Base-by-base conservation (phyloP, 495 filamentous ascomycete genomes). In the Aspergillus ostianus region DNA sequence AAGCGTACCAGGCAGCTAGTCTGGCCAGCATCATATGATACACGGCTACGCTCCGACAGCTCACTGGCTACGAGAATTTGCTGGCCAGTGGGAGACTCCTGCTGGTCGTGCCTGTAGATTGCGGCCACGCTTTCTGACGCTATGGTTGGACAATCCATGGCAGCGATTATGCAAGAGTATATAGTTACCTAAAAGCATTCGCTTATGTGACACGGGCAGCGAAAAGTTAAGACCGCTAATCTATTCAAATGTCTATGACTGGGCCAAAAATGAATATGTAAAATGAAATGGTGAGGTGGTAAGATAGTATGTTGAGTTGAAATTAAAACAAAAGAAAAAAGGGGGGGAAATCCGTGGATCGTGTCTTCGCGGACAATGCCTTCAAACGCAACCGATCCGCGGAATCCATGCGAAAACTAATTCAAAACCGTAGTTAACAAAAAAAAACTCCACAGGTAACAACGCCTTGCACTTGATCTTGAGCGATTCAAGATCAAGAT, bases 161-260 rank as follows among this genome's bases (percentile, higher is more conserved):
- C 47, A 19, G 10, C 19, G n/a, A 26, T 4, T 21, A 7, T 49
- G 19, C 18, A 49, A 7, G 2, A 53, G 60, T 62, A 58, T 63
- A 59, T 63, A 59, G 56, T 4, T 26, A 63, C 62, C 58, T 59
- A 63, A 51, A 48, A 53, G 51, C 53, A 32, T 54, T 59, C 55
- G 63, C 58, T 54, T 64, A 63, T 65, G 56, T 65, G 58, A 62
- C 62, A 65, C 58, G 58, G 36, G 56, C 62, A 64, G 63, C 60
- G 54, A 51, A 36, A 26, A 58, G 50, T 36, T 49, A 23, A 53
- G 36, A 57, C 47, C 61, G 44, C 46, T 21, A 59, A 54, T 50
- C 62, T 60, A 67, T 59, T 52, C 59, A 59, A 55, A 46, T 12
- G 29, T 47, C 27, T 53, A 53, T 32, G 23, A 55, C n/a, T 23